phyloP scores from a whole-genome alignment of 2,329 filamentous ascomycete genomes.

The Ascochyta rabiei region DNA sequence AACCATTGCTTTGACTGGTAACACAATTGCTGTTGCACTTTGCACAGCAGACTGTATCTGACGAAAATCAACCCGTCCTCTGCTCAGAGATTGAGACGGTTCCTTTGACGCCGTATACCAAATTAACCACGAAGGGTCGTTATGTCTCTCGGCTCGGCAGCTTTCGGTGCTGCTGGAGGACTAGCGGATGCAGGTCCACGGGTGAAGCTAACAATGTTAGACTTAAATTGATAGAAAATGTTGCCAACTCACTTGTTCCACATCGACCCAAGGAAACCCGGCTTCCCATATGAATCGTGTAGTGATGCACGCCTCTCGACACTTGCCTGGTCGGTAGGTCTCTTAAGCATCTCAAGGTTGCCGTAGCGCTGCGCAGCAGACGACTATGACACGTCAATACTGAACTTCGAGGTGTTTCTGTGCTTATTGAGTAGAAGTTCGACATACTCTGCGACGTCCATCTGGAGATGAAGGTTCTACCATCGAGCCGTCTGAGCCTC shows the following conservation, averaged over 20 bases:
- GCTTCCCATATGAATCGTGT: conserved; percentile 43
- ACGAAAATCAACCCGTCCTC: not conserved
- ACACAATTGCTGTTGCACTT: not conserved
- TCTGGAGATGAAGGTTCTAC: conserved; percentile 23
- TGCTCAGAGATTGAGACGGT: conserved; percentile 17
- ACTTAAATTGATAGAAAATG: too few relatives aligned
- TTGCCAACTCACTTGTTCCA: conserved; percentile 42
- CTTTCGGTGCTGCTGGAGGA: conserved; percentile 10
- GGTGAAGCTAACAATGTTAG: conserved; percentile 39
- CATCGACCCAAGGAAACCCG: conserved; percentile 39
- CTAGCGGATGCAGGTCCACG: conserved; percentile 29
- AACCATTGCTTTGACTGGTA: not conserved
- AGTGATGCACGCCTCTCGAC: conserved; percentile 38
- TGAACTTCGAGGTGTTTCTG: not conserved
- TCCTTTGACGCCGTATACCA: not conserved
- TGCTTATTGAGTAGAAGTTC: too few relatives aligned
- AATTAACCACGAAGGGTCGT: conserved; percentile 34
- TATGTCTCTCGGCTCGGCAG: conserved; percentile 31
- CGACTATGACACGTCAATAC: conserved; percentile 30
- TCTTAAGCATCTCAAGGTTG: conserved; percentile 42
- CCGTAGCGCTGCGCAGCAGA: conserved; percentile 39
- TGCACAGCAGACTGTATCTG: not conserved
- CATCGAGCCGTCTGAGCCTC: conserved; percentile 40
- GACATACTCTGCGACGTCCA: conserved; percentile 39
- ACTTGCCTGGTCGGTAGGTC: conserved; percentile 37